Conservation (phyloP, 495 filamentous ascomycete genomes). For the Daldinia vernicosa region DNA sequence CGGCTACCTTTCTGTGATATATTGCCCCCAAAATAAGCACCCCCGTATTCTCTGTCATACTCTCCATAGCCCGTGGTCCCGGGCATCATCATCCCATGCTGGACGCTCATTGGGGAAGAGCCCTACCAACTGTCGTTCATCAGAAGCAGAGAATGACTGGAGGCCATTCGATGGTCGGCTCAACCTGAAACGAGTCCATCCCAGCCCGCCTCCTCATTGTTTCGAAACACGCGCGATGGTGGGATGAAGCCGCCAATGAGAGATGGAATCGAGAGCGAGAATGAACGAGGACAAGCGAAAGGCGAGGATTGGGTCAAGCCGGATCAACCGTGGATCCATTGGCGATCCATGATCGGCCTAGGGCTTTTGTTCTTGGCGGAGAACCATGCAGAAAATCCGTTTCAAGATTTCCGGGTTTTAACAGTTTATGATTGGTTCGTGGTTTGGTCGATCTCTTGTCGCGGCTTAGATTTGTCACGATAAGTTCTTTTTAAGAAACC, state of each 20-base stretch:
- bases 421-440: conserved; percentile 34
- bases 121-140: conserved; percentile 25
- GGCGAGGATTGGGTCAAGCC: conserved; percentile 35
- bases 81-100: conserved; percentile 33
- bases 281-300: conserved; percentile 33
- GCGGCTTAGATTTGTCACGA: conserved; percentile 22
- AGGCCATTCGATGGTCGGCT: conserved; percentile 42
- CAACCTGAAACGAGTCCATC: conserved; percentile 50
- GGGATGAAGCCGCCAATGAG: conserved; percentile 46
- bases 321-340: conserved; percentile 41
- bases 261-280: conserved; percentile 9
- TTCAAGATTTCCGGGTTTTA: conserved; percentile 40
- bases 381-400: conserved; percentile 44
- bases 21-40: conserved; percentile 34
- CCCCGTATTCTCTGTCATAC: conserved; percentile 31
- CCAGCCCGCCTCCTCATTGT: conserved; percentile 45
- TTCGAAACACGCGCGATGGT: conserved; percentile 50
- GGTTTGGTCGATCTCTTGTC: conserved; percentile 19
- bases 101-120: conserved; percentile 27
- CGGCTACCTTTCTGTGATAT: conserved; percentile 42
- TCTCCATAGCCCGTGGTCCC: conserved; percentile 22
- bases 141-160: conserved; percentile 34
- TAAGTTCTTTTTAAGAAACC: background rate
- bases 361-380: conserved; percentile 37
- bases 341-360: conserved; percentile 41